Conservation (phyloP, 306 rosid species). For the Sicyos baderoa region DNA sequence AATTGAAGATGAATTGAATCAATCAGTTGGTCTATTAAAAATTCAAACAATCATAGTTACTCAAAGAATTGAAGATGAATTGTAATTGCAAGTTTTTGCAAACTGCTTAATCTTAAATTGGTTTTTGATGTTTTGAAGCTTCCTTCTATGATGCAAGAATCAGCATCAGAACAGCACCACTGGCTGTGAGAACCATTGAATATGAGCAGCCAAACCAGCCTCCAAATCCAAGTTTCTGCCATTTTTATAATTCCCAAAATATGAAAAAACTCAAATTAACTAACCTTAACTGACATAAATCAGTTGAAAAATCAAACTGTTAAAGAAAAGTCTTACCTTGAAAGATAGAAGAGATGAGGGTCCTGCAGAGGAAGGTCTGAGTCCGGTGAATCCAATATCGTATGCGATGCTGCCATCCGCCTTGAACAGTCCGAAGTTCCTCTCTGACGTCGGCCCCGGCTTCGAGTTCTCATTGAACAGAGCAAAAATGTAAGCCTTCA, state of each 20-base stretch:
- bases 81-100: background rate
- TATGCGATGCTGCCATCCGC: slow-evolving; percentile 86
- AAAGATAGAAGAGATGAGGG: slow-evolving; percentile 52
- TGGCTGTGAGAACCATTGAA: slow-evolving; percentile 41
- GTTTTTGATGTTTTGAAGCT: background rate
- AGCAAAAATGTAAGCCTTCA: slow-evolving; percentile 71
- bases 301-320: background rate
- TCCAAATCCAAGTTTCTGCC: slow-evolving; percentile 45
- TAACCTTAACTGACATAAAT: background rate
- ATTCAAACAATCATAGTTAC: slow-evolving; percentile 1
- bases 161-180: slow-evolving; percentile 40
- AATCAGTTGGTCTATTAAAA: slow-evolving; percentile 1
- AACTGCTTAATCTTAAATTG: slow-evolving; percentile 6
- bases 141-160: slow-evolving; percentile 22
- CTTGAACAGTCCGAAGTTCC: slow-evolving; percentile 85
- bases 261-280: background rate
- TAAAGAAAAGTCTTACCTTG: slow-evolving; percentile 39
- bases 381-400: slow-evolving; percentile 79
- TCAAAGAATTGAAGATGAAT: slow-evolving; percentile 16
- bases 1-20: too few species aligned
- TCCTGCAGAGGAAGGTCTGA: slow-evolving; percentile 49
- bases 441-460: slow-evolving; percentile 82
- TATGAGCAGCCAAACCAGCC: slow-evolving; percentile 44
- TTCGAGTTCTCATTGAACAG: slow-evolving; percentile 81
- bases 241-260: background rate